These are phyloP conservation scores for Endoconidiophora polonica DNA, from an alignment of 2,329 filamentous ascomycete genomes.

Conservation along the genomic window DNA sequence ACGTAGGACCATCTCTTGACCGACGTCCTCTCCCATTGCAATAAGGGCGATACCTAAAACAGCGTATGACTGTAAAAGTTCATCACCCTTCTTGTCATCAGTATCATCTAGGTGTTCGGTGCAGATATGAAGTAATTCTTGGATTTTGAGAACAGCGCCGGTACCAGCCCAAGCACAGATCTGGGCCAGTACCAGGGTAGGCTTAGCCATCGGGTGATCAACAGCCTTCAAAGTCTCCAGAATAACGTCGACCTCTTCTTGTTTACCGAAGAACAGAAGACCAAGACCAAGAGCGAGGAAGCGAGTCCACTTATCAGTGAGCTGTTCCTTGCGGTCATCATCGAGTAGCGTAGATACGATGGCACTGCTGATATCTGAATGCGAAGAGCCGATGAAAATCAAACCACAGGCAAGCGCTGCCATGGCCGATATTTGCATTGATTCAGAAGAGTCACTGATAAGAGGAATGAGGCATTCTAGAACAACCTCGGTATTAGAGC, in stretches of 20 bases:
- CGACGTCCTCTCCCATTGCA: constrained; percentile 95
- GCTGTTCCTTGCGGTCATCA: constrained; percentile 73
- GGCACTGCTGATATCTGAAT: constrained; percentile 78
- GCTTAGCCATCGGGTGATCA: constrained; percentile 90
- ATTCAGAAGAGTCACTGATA: constrained; percentile 63
- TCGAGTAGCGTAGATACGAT: constrained; percentile 88
- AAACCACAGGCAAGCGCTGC: constrained; percentile 80
- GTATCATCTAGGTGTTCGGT: constrained; percentile 93
- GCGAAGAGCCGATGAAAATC: constrained; percentile 81
- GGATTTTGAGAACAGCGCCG: constrained; percentile 89
- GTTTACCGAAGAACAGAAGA: constrained; percentile 84
- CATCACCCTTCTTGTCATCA: constrained; percentile 88
- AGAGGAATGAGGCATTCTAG: constrained; percentile 73
- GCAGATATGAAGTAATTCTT: constrained; percentile 93
- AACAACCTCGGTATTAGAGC: constrained; percentile 82
- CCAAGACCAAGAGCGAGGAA: constrained; percentile 92
- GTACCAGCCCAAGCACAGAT: constrained; percentile 98
- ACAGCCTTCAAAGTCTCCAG: constrained; percentile 93
- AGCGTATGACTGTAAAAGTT: constrained; percentile 88
- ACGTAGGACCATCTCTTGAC: constrained; percentile 95
- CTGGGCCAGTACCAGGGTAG: constrained; percentile 84
- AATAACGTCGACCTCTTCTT: constrained; percentile 98
- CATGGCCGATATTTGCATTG: constrained; percentile 95
- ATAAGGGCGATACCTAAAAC: constrained; percentile 88
- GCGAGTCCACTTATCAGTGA: constrained; percentile 96